Conservation (phyloP, 768 basidiomycete genomes). For the Leccinellum luteum region DNA sequence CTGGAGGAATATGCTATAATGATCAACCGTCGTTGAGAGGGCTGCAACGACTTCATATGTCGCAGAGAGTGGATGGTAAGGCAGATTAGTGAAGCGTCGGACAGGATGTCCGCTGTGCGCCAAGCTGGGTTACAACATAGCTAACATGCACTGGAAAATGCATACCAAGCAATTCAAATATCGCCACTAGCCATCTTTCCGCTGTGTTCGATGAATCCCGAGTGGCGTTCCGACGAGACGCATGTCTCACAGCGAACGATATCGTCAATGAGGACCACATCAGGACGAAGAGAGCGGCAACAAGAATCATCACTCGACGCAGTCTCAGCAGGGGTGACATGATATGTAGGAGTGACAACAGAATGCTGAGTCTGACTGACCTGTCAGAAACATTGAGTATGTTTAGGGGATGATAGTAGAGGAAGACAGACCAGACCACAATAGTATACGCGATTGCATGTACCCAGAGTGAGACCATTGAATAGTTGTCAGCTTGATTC, state of each 20-base stretch:
- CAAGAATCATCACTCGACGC: conserved; percentile 4
- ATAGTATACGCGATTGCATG: conserved; percentile 7
- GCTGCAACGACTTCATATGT: conserved; percentile 4
- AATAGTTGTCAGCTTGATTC: conserved; percentile 4
- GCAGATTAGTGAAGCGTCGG: conserved; percentile 12
- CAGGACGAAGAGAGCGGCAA: conserved; percentile 10
- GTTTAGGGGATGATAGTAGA: not conserved
- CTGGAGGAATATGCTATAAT: conserved; percentile 5
- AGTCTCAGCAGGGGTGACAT: conserved; percentile 5
- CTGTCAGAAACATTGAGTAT: conserved; percentile 1
- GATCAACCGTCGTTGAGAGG: conserved; percentile 6
- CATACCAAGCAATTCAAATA: conserved; percentile 18
- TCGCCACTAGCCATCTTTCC: not conserved
- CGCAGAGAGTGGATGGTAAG: conserved; percentile 8
- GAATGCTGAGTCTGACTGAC: conserved; percentile 12
- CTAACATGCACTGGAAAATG: not conserved
- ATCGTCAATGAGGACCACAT: conserved; percentile 8
- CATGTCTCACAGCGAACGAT: conserved; percentile 1
- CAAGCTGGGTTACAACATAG: not conserved
- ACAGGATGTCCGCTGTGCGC: conserved; percentile 20
- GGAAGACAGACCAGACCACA: conserved; percentile 14
- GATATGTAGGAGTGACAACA: conserved; percentile 14
- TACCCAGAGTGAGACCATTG: conserved; percentile 7
- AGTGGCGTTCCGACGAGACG: not conserved
- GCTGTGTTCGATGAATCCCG: not conserved